Evolutionary conservation across 1,139 yeast species (phyloP).

Genomic region (Groenewaldozyma auringiensis): DNA sequence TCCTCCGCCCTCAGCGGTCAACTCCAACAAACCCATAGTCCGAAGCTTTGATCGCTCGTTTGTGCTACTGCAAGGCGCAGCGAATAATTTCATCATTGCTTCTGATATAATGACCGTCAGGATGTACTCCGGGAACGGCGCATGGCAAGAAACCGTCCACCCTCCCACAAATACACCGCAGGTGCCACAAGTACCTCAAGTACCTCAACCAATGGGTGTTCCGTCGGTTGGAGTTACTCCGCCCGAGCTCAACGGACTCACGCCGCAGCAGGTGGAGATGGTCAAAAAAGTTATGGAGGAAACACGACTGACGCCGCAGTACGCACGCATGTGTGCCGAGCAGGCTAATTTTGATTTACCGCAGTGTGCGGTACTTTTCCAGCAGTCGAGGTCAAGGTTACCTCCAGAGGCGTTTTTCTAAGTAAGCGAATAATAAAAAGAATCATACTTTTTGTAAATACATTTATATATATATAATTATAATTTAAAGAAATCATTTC

Average conservation of each 20-base stretch:
- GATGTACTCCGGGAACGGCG: slow-evolving; percentile 48
- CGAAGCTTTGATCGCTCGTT: slow-evolving; percentile 87
- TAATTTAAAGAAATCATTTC: no score
- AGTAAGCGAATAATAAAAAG: slow-evolving; percentile 2
- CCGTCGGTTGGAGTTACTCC: slow-evolving; percentile 10
- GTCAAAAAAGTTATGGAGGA: slow-evolving; percentile 59
- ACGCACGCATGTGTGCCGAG: slow-evolving; percentile 76
- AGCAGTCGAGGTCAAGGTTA: slow-evolving; percentile 47
- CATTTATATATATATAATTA: background rate
- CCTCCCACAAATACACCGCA: background rate
- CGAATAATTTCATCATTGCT: slow-evolving; percentile 70
- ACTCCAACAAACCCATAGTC: slow-evolving; percentile 28
- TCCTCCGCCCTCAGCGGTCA: slow-evolving; percentile 31
- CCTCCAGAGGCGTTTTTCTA: slow-evolving; percentile 51
- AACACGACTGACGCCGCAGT: slow-evolving; percentile 70
- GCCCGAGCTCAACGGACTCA: slow-evolving; percentile 30
- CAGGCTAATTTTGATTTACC: slow-evolving; percentile 83
- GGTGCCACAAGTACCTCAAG: slow-evolving; percentile 14
- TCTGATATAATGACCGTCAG: slow-evolving; percentile 72
- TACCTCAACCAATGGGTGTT: slow-evolving; percentile 4
- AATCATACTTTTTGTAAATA: background rate
- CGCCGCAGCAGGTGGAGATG: slow-evolving; percentile 55
- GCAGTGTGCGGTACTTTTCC: slow-evolving; percentile 62
- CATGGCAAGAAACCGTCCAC: slow-evolving; percentile 41
- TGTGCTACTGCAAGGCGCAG: slow-evolving; percentile 55